Percentiles rank a stretch among this genome's conserved stretches.
These are phyloP conservation scores for Moricandia moricandioides DNA, from an alignment of 345 rosid genomes.

Conservation along the genomic window DNA sequence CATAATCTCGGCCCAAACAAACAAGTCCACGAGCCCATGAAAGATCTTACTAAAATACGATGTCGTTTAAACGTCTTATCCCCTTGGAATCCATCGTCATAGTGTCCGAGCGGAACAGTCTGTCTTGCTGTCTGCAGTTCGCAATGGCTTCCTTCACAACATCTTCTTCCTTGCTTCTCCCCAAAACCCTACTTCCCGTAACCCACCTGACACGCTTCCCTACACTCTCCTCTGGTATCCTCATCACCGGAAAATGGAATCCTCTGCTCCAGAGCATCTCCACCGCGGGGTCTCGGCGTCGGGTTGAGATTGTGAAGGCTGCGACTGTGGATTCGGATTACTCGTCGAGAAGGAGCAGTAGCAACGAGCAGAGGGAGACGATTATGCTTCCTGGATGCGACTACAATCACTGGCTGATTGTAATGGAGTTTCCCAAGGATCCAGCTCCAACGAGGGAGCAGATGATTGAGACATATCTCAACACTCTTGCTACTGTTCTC, in stretches of 20 bases:
- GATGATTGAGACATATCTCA: conserved; percentile 91
- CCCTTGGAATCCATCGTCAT: neutral
- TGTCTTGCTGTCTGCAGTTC: neutral
- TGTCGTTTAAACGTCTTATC: conserved; percentile 21
- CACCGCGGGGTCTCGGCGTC: conserved; percentile 23
- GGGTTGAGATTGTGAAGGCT: conserved; percentile 38
- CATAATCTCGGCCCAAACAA: neutral
- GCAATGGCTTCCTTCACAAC: conserved; percentile 54
- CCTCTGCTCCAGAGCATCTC: conserved; percentile 14
- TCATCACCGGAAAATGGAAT: neutral
- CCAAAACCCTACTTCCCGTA: conserved; percentile 41
- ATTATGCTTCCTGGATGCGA: conserved; percentile 94
- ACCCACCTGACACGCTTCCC: conserved; percentile 1
- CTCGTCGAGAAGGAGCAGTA: conserved; percentile 65
- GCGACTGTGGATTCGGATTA: conserved; percentile 59
- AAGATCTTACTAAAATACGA: neutral
- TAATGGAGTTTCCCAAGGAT: conserved; percentile 96
- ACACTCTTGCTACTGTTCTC: conserved; percentile 79
- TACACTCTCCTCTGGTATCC: conserved; percentile 12
- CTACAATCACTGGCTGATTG: conserved; percentile 94
- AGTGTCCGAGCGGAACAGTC: conserved; percentile 2
- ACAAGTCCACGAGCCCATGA: neutral
- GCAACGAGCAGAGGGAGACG: conserved; percentile 77
- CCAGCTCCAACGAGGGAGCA: conserved; percentile 91
- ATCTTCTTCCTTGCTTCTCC: conserved; percentile 39